Percentiles rank a stretch among this genome's conserved stretches.
Conservation (phyloP, 176 grass and related monocot species). For the Avena atlantica region DNA sequence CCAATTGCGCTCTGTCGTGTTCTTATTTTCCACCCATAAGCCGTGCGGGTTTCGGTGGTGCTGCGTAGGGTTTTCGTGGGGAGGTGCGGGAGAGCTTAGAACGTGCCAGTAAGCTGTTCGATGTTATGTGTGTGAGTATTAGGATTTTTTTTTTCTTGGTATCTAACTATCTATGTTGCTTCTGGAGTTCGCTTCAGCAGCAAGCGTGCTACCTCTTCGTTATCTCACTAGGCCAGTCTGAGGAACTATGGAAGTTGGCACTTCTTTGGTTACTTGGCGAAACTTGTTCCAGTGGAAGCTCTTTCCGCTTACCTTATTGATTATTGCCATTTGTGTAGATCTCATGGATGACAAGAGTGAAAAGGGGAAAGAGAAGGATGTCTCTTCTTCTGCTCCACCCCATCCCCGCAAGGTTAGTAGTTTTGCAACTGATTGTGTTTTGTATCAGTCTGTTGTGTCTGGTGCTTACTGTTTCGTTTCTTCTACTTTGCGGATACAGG, state of each 20-base stretch:
- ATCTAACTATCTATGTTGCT: not conserved
- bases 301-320: not conserved
- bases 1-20: not conserved
- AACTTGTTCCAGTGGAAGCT: not conserved
- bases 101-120: not conserved
- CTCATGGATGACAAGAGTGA: constrained; percentile 42
- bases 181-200: not conserved
- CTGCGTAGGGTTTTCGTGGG: not conserved
- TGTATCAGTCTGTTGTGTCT: not conserved
- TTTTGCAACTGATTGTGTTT: not conserved
- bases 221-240: not conserved
- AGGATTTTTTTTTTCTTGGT: not conserved
- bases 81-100: not conserved
- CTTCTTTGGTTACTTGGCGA: not conserved
- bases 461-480: constrained; percentile 1
- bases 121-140: not conserved
- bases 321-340: constrained; percentile 21
- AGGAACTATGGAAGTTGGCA: not conserved
- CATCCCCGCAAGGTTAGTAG: constrained; percentile 21
- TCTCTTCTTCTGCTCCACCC: constrained; percentile 22
- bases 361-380: constrained; percentile 27
- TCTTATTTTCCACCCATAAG: not conserved
- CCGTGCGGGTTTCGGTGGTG: not conserved
- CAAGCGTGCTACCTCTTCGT: not conserved
- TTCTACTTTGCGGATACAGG: constrained; percentile 16